Percentiles rank a stretch among this genome's conserved stretches.
phyloP scores from a whole-genome alignment of 2,329 filamentous ascomycete genomes.

The Aureobasidium lini region DNA sequence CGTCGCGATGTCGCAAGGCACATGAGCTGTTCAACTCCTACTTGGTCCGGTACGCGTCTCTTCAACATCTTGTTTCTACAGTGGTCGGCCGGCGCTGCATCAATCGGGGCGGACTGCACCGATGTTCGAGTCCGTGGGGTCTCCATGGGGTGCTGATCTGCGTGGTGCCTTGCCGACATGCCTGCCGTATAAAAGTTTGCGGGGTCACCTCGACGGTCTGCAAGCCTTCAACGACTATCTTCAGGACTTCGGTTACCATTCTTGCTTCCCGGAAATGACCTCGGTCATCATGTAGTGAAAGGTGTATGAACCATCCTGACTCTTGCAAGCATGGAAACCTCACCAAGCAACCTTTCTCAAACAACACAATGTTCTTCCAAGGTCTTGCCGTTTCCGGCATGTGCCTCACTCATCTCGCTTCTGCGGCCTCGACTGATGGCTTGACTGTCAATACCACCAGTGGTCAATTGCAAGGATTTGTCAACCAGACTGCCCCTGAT shows the following conservation, averaged over 20 bases:
- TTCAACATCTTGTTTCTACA: not conserved
- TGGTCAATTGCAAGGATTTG: conserved; percentile 33
- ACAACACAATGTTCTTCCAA: not conserved
- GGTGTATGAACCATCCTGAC: not conserved
- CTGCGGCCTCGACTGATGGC: not conserved
- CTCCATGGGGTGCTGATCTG: not conserved
- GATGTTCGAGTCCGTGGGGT: not conserved
- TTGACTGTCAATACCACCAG: conserved; percentile 27
- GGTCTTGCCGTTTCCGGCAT: not conserved
- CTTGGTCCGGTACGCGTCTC: too few relatives aligned
- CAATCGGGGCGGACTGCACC: too few relatives aligned
- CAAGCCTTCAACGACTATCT: not conserved
- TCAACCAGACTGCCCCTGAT: conserved; percentile 31
- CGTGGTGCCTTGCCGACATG: not conserved
- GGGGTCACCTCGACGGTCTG: not conserved
- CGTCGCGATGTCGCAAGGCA: too few relatives aligned
- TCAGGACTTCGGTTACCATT: not conserved
- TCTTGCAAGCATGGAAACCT: too few relatives aligned
- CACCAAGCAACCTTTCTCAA: not conserved
- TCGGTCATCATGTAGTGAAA: not conserved
- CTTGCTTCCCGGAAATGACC: not conserved
- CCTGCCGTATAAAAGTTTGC: not conserved
- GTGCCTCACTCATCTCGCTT: not conserved
- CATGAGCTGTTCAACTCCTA: too few relatives aligned
- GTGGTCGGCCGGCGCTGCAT: not conserved